These are phyloP conservation scores for Ophiostoma ips DNA, from an alignment of 2,329 filamentous ascomycete genomes.

Conservation along the genomic window DNA sequence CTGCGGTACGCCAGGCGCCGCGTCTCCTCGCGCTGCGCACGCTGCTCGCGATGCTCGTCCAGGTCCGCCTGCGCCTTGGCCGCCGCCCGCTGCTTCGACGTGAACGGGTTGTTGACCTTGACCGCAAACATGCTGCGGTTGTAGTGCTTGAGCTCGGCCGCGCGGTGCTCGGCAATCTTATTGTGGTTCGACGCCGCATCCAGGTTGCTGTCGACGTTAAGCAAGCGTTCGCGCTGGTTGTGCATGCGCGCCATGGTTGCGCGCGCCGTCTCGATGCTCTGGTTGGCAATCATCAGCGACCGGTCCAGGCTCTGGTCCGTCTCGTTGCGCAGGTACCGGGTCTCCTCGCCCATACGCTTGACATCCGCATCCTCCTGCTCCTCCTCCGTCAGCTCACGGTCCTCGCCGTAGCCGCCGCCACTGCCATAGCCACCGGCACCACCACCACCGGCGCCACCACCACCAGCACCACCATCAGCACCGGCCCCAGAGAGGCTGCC, in stretches of 20 bases:
- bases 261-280: slow-evolving; percentile 57
- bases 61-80: slow-evolving; percentile 56
- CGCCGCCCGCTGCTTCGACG: slow-evolving; percentile 47
- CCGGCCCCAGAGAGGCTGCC: not conserved
- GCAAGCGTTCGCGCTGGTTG: slow-evolving; percentile 64
- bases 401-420: slow-evolving; percentile 47
- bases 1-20: slow-evolving; percentile 15
- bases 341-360: slow-evolving; percentile 58
- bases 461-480: not conserved
- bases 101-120: slow-evolving; percentile 65
- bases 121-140: slow-evolving; percentile 88
- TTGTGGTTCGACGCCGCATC: slow-evolving; percentile 68
- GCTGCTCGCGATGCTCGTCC: slow-evolving; percentile 52
- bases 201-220: slow-evolving; percentile 72
- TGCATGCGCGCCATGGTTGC: slow-evolving; percentile 61
- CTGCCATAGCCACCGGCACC: not conserved
- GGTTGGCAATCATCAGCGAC: slow-evolving; percentile 50
- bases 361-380: slow-evolving; percentile 62
- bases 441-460: not conserved
- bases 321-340: slow-evolving; percentile 61
- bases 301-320: slow-evolving; percentile 44
- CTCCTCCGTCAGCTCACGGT: slow-evolving; percentile 70
- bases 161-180: slow-evolving; percentile 62
- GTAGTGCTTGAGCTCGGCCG: slow-evolving; percentile 68
- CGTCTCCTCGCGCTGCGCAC: slow-evolving; percentile 50